These are phyloP conservation scores for Lupinus albus DNA, from an alignment of 306 rosid genomes.

Conservation along the genomic window DNA sequence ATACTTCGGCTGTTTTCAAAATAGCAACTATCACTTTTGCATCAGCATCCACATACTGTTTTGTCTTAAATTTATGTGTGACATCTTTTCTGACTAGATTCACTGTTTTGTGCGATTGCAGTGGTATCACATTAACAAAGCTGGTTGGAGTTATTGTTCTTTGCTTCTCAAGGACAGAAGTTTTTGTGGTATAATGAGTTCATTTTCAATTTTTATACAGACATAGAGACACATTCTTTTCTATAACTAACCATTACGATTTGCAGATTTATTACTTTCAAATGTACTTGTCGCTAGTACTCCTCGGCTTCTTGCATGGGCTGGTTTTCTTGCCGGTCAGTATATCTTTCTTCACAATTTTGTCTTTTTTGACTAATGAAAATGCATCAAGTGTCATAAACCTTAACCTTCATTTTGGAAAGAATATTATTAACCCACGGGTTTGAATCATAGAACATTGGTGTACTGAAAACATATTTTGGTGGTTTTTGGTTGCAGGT, in stretches of 20 bases:
- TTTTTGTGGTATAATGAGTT: constrained; percentile 81
- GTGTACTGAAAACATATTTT: background rate
- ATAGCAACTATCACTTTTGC: constrained; percentile 19
- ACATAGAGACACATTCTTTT: background rate
- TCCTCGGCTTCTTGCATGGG: constrained; percentile 97
- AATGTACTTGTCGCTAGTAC: constrained; percentile 90
- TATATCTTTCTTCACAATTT: constrained; percentile 25
- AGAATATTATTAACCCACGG: background rate
- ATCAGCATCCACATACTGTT: constrained; percentile 13
- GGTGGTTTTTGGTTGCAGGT: constrained; percentile 55
- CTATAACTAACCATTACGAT: constrained; percentile 30
- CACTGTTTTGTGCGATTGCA: constrained; percentile 43
- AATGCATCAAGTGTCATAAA: constrained; percentile 4
- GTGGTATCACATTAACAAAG: constrained; percentile 96
- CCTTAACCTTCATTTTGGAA: no score
- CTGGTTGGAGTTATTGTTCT: constrained; percentile 94
- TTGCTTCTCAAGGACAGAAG: constrained; percentile 94
- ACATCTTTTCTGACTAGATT: no score
- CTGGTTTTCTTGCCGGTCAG: constrained; percentile 95
- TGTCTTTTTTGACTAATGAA: background rate
- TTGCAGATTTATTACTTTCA: constrained; percentile 94
- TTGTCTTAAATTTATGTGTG: constrained; percentile 29
- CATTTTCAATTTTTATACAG: constrained; percentile 18
- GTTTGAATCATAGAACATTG: constrained; percentile 9
- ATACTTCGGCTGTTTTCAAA: constrained; percentile 14